These are phyloP conservation scores for Ganoderma meredithae DNA, from an alignment of 1,284 basidiomycete species.

Conservation along the genomic window DNA sequence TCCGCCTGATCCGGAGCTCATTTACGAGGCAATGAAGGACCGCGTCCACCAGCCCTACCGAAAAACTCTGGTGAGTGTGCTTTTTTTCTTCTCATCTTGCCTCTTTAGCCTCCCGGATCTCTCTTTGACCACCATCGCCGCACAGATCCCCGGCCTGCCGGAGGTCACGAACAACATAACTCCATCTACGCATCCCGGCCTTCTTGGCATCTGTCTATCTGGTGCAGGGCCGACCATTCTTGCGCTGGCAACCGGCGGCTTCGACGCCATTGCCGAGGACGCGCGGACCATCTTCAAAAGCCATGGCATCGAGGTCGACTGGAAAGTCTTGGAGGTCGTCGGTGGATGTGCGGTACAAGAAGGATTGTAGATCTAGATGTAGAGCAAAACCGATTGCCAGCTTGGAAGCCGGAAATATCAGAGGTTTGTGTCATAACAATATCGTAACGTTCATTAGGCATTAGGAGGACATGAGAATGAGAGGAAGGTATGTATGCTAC, in stretches of 20 bases:
- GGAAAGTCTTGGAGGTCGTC: conserved; percentile 76
- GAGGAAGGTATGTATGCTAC: conserved; percentile 32
- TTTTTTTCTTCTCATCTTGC: conserved; percentile 2
- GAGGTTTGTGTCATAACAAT: conserved; percentile 9
- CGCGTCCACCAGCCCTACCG: conserved; percentile 98
- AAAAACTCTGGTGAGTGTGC: conserved; percentile 73
- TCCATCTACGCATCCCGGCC: conserved; percentile 88
- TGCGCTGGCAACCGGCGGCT: conserved; percentile 90
- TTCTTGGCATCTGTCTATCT: conserved; percentile 97
- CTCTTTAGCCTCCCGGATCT: not conserved
- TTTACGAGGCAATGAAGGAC: conserved; percentile 99
- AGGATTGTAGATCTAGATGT: conserved; percentile 12
- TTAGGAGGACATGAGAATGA: conserved; percentile 25
- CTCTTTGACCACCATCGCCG: not conserved
- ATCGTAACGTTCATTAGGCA: conserved; percentile 33
- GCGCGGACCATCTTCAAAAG: conserved; percentile 79
- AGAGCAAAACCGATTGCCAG: not conserved
- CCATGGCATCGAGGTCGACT: conserved; percentile 82
- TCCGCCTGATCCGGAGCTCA: conserved; percentile 92
- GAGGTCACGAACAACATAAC: conserved; percentile 91
- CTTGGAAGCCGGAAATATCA: not conserved
- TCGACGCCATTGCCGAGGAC: conserved; percentile 84
- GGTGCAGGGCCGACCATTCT: conserved; percentile 98
- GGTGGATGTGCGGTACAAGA: conserved; percentile 54
- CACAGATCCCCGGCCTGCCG: conserved; percentile 92